phyloP scores from a whole-genome alignment of 768 basidiomycete genomes.

The Tulasnella sp. region DNA sequence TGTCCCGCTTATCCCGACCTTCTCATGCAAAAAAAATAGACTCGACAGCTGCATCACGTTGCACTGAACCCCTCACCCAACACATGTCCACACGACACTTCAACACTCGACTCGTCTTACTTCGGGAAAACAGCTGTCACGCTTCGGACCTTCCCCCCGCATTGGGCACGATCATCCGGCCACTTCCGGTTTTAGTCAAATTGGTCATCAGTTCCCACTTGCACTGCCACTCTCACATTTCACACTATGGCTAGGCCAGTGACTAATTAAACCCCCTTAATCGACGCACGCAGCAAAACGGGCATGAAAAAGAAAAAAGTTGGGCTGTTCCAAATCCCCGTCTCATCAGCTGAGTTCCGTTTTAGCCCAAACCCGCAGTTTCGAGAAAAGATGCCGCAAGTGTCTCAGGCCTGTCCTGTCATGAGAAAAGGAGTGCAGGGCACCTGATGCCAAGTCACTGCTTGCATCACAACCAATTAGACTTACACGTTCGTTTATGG shows the following conservation, averaged over 20 bases:
- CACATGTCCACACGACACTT: background rate
- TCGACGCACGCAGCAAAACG: background rate
- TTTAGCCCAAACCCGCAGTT: background rate
- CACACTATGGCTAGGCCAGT: background rate
- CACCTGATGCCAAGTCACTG: background rate
- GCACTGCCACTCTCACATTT: background rate
- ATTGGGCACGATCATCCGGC: background rate
- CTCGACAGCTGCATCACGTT: slow-evolving; percentile 1
- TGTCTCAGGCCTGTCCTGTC: background rate
- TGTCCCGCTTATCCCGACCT: background rate
- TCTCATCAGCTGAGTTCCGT: background rate
- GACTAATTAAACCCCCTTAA: background rate
- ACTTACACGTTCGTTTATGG: background rate
- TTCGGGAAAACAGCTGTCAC: background rate
- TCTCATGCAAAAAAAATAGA: slow-evolving; percentile 3
- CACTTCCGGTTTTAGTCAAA: background rate
- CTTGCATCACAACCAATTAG: background rate
- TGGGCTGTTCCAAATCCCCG: too few species aligned
- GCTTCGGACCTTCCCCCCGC: background rate
- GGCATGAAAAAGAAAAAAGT: background rate
- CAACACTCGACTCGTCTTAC: background rate
- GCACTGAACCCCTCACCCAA: background rate
- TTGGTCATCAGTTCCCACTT: background rate
- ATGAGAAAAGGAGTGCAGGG: background rate
- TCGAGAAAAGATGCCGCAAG: background rate